Evolutionary conservation across 306 rosid genomes (phyloP).

Genomic region (Ammopiptanthus mongolicus): DNA sequence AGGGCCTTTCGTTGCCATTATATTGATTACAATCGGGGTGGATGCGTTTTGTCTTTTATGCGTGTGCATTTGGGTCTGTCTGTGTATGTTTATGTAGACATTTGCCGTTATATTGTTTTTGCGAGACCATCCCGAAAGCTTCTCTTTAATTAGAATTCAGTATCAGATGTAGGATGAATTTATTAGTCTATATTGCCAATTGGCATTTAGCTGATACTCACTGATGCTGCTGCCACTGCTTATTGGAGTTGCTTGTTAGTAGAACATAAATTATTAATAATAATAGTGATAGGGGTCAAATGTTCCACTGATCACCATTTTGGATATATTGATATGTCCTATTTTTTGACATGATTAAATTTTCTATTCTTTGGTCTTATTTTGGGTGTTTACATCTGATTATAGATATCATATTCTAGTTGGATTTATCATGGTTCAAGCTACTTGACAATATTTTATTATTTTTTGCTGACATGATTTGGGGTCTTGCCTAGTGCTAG

Average conservation of each 20-base stretch:
- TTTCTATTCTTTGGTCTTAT: neutral
- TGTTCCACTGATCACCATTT: neutral
- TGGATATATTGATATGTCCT: neutral
- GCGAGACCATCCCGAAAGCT: slow-evolving; percentile 21
- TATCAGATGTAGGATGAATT: slow-evolving; percentile 7
- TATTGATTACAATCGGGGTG: slow-evolving; percentile 1
- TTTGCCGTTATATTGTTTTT: slow-evolving; percentile 1
- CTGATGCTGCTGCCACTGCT: neutral
- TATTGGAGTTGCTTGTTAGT: neutral
- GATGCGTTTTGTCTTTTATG: slow-evolving; percentile 28
- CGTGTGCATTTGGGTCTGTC: slow-evolving; percentile 8
- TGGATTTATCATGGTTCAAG: neutral
- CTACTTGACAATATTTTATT: neutral
- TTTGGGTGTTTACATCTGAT: neutral
- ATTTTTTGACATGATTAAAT: neutral
- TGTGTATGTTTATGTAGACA: slow-evolving; percentile 3
- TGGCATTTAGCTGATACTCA: neutral
- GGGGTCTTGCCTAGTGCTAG: neutral
- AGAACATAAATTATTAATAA: neutral
- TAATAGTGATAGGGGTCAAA: neutral
- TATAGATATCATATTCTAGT: neutral
- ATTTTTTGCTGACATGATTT: neutral
- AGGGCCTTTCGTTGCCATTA: neutral
- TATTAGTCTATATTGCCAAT: neutral
- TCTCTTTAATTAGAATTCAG: slow-evolving; percentile 21